Evolutionary conservation across 2,329 filamentous ascomycete genomes (phyloP).

Genomic region (Zymoseptoria ardabiliae): DNA sequence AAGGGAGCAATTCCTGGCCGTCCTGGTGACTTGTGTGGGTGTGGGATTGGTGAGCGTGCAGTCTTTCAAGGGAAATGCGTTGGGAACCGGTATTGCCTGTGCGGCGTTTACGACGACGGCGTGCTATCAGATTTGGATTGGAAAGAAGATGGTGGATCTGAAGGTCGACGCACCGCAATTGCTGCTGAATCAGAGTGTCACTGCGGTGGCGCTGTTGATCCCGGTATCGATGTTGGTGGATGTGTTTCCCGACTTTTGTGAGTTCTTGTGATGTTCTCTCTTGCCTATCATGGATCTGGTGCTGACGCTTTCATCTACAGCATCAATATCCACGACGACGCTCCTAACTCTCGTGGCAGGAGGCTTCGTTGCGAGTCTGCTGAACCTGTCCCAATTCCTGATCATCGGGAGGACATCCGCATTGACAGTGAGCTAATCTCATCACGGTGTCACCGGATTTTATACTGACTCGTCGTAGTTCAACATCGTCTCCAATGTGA

Average conservation of each 20-base stretch:
- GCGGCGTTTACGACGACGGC: constrained; percentile 6
- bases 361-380: constrained; percentile 5
- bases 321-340: not conserved
- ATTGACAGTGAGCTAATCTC: not conserved
- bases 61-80: not conserved
- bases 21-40: constrained; percentile 3
- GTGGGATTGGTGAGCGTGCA: constrained; percentile 4
- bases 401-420: constrained; percentile 8
- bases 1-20: constrained; percentile 1
- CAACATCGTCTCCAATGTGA: constrained; percentile 6
- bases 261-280: not conserved
- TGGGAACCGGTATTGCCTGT: constrained; percentile 4
- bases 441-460: not conserved
- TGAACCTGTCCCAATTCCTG: constrained; percentile 7
- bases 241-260: constrained; percentile 6
- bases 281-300: not conserved
- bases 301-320: not conserved
- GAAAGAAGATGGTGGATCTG: constrained; percentile 7
- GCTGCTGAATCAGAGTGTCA: constrained; percentile 3
- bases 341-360: constrained; percentile 3
- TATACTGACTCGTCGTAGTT: not conserved
- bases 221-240: constrained; percentile 1
- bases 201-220: constrained; percentile 1
- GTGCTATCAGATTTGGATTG: constrained; percentile 10
- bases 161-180: constrained; percentile 6